These are phyloP conservation scores for Phytophthora melonis DNA, from an alignment of 352 stramenopile genomes.

Conservation along the genomic window DNA sequence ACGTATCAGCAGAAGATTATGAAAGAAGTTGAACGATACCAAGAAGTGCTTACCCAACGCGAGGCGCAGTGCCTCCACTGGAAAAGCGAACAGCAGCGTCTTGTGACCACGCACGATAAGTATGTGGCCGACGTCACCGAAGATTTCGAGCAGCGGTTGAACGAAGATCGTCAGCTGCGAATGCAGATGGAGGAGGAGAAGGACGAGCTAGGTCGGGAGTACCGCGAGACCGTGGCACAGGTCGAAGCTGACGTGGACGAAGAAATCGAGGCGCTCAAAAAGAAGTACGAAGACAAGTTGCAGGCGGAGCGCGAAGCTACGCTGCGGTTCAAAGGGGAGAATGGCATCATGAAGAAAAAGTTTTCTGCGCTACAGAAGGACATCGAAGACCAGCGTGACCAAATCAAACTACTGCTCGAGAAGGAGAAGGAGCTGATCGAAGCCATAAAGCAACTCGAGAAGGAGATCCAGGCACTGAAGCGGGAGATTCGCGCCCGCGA, in stretches of 20 bases:
- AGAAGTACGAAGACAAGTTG: slow-evolving; percentile 90
- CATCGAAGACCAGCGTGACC: slow-evolving; percentile 92
- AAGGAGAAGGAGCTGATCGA: slow-evolving; percentile 91
- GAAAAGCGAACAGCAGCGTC: slow-evolving; percentile 70
- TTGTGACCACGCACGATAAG: slow-evolving; percentile 74
- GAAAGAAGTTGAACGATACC: slow-evolving; percentile 93
- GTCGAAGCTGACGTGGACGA: slow-evolving; percentile 90
- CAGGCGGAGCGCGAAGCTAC: slow-evolving; percentile 88
- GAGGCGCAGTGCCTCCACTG: slow-evolving; percentile 83
- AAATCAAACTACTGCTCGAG: slow-evolving; percentile 90
- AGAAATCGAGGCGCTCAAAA: slow-evolving; percentile 90
- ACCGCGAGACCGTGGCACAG: slow-evolving; percentile 75
- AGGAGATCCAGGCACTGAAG: slow-evolving; percentile 94
- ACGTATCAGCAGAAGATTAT: slow-evolving; percentile 95
- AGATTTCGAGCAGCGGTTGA: slow-evolving; percentile 92
- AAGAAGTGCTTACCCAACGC: slow-evolving; percentile 86
- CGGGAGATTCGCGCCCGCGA: slow-evolving; percentile 95
- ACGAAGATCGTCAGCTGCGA: slow-evolving; percentile 82
- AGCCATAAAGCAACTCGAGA: slow-evolving; percentile 88
- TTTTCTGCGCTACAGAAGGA: slow-evolving; percentile 92
- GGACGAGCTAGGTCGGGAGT: slow-evolving; percentile 79
- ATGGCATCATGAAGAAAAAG: slow-evolving; percentile 96
- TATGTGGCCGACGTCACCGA: slow-evolving; percentile 92
- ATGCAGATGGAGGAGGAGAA: slow-evolving; percentile 91
- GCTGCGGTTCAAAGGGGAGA: slow-evolving; percentile 93